A percentile compares a stretch with the other conserved stretches of the same genome.
Evolutionary conservation across 805 yeast species (phyloP).

Genomic region (Komagataella populi): DNA sequence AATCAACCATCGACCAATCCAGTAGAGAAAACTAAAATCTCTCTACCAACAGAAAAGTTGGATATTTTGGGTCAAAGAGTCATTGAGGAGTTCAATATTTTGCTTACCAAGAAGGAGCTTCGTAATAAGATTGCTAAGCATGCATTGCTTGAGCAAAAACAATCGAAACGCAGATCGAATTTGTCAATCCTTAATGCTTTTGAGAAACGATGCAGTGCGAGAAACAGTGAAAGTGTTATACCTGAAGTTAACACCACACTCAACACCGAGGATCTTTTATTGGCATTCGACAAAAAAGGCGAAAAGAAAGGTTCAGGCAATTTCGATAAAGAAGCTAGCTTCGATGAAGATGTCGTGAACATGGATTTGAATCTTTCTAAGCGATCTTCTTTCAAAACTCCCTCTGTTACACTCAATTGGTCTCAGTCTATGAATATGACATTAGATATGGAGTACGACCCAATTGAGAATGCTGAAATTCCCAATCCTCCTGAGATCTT

Average conservation of each 20-base stretch:
- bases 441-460: slow-evolving; percentile 4
- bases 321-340: not conserved
- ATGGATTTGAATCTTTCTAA: not conserved
- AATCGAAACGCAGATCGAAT: not conserved
- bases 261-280: not conserved
- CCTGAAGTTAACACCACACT: not conserved
- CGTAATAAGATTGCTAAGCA: not conserved
- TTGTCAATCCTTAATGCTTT: not conserved
- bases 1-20: not conserved
- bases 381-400: slow-evolving; percentile 15
- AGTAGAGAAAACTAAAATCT: not conserved
- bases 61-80: slow-evolving; percentile 63
- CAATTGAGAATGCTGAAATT: not conserved
- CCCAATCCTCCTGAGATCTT: not conserved
- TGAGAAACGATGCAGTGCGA: not conserved
- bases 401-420: slow-evolving; percentile 23
- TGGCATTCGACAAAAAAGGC: not conserved
- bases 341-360: not conserved
- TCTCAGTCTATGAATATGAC: slow-evolving; percentile 17
- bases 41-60: slow-evolving; percentile 20
- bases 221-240: not conserved
- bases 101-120: not conserved
- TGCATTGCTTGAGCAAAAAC: not conserved
- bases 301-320: not conserved
- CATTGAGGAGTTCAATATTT: slow-evolving; percentile 33